Evolutionary conservation across 2,329 filamentous ascomycete species (phyloP), one percentile per base, ranked within the genome.

Genomic region (Apiospora pterosperma): DNA sequence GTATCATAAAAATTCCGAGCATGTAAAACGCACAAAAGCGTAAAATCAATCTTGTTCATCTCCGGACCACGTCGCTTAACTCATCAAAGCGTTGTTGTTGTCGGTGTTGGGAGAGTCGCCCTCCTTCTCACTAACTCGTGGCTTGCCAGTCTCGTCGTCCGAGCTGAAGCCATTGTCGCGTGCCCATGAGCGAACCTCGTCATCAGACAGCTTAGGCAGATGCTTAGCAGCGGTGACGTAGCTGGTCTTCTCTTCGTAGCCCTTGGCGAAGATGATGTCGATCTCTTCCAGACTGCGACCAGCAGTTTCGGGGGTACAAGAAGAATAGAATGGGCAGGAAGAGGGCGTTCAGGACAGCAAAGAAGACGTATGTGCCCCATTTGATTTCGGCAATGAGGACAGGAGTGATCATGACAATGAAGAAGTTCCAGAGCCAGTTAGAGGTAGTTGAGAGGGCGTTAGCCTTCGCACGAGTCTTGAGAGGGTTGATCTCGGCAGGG

Each of bases 361-460:
- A 74, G 68, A 78, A 75, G n/a, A 87, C 76, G 69, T 88, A 89
- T 0, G 84, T 81, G 63, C 84, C 84, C 76, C 81, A 88, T 16
- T 79, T 79, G 7, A 84, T 88, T 62, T 85, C 84, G 65, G 85
- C 77, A 25, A 91, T 84, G 39, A 91, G 82, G 1, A 88, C 82
- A 0, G 89, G 89, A 0, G 88, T 90, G 34, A 90, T 84, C 70
- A 91, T 82, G 39, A 90, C 88, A 61, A 79, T 74, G 42, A 79
- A 79, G 67, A 83, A 81, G 69, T 76, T 76, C 63, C 72, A 74
- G 10, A 75, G 73, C 80, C 88, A 91, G 75, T 88, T 89, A 6
- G 83, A 83, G 65, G 83, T 86, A 0, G 88, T 90, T 0, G 86
- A 87, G 2, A 90, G 77, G 12, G 82, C 82, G 44, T 80, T 79